These are phyloP conservation scores for Exserohilum turcica DNA, from an alignment of 2,329 filamentous ascomycete genomes.

Conservation along the genomic window DNA sequence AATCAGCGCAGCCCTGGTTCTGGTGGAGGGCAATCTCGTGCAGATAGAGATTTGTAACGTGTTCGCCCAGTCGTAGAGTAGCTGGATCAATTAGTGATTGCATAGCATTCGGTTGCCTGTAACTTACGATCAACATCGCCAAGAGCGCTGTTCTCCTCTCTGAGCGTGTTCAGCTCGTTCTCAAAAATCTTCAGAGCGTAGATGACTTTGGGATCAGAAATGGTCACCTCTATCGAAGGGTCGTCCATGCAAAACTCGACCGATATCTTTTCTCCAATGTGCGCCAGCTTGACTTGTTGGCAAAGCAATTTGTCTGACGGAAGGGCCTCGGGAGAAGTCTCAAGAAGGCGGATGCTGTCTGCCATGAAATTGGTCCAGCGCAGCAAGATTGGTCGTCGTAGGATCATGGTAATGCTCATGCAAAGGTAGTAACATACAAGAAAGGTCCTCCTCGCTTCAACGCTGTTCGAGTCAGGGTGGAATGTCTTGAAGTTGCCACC, in stretches of 20 bases:
- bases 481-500: constrained; percentile 41
- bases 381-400: constrained; percentile 63
- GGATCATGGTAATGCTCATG: constrained; percentile 62
- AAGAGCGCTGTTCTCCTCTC: constrained; percentile 48
- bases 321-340: constrained; percentile 61
- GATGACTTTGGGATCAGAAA: constrained; percentile 61
- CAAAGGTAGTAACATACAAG: constrained; percentile 66
- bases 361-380: constrained; percentile 68
- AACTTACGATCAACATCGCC: constrained; percentile 44
- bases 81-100: constrained; percentile 31
- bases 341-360: constrained; percentile 63
- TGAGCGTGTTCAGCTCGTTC: constrained; percentile 51
- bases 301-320: constrained; percentile 61
- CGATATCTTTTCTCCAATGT: constrained; percentile 63
- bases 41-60: constrained; percentile 56
- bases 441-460: constrained; percentile 64
- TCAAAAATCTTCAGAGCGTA: constrained; percentile 62
- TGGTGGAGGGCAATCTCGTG: constrained; percentile 58
- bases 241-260: constrained; percentile 63
- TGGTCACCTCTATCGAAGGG: constrained; percentile 56
- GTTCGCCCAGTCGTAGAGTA: constrained; percentile 52
- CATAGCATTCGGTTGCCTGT: background rate
- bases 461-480: constrained; percentile 56
- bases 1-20: constrained; percentile 50
- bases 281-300: constrained; percentile 63